Percentiles rank a stretch among this genome's conserved stretches.
Conservation (phyloP, 192 early-diverging fungal species). For the Entrophospora sp. region DNA sequence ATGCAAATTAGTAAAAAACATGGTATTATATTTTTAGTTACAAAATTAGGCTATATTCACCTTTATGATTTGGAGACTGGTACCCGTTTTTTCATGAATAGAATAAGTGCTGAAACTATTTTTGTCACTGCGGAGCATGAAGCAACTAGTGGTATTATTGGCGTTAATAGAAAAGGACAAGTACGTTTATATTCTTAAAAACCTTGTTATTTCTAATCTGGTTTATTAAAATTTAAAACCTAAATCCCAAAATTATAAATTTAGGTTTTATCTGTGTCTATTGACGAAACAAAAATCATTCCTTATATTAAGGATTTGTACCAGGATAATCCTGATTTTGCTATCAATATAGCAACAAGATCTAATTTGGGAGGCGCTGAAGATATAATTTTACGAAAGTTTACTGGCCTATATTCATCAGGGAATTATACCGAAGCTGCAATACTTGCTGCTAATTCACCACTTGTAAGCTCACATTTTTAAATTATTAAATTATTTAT, state of each 20-base stretch:
- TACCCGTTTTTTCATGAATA: slow-evolving; percentile 93
- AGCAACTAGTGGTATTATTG: slow-evolving; percentile 79
- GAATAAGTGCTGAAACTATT: slow-evolving; percentile 96
- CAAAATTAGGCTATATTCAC: slow-evolving; percentile 97
- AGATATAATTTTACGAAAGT: slow-evolving; percentile 82
- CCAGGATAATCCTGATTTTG: slow-evolving; percentile 81
- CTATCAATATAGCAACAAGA: slow-evolving; percentile 81
- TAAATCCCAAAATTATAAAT: too few species aligned
- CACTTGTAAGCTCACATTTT: slow-evolving; percentile 42
- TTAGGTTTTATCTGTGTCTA: slow-evolving; percentile 85
- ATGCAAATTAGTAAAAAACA: slow-evolving; percentile 95
- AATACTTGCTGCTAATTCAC: slow-evolving; percentile 91
- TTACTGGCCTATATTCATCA: slow-evolving; percentile 71
- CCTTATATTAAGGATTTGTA: slow-evolving; percentile 83
- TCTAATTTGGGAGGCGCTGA: slow-evolving; percentile 90
- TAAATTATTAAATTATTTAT: not conserved
- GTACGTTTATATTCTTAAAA: slow-evolving; percentile 27
- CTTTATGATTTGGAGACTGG: slow-evolving; percentile 94
- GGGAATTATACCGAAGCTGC: slow-evolving; percentile 84
- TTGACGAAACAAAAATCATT: slow-evolving; percentile 86
- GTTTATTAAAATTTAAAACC: too few species aligned
- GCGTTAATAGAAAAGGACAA: slow-evolving; percentile 93
- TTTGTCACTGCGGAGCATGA: slow-evolving; percentile 93
- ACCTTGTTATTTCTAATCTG: too few species aligned
- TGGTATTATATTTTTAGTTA: slow-evolving; percentile 90